A percentile compares a stretch with the other conserved stretches of the same genome.
Evolutionary conservation across 352 stramenopile genomes (phyloP).

Genomic region (Globisporangium paddicum): DNA sequence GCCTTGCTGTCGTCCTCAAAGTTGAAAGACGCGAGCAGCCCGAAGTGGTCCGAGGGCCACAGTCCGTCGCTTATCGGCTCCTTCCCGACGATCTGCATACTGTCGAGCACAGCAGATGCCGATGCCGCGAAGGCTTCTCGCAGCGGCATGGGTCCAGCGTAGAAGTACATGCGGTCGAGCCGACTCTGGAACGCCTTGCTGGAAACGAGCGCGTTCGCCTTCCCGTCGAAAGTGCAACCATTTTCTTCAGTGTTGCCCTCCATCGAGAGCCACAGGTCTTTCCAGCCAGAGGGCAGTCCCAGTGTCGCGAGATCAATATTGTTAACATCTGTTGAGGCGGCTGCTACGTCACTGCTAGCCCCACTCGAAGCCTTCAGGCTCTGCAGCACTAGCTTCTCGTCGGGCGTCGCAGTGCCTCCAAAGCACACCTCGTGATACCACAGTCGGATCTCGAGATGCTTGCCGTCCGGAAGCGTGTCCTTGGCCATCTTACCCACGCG

Average conservation of each 20-base stretch:
- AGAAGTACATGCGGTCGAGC: constrained; percentile 75
- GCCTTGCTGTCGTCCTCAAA: constrained; percentile 18
- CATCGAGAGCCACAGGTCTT: constrained; percentile 64
- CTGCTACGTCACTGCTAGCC: constrained; percentile 4
- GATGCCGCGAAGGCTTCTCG: constrained; percentile 11
- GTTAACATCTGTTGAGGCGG: background rate
- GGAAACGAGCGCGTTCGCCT: constrained; percentile 48
- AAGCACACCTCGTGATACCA: constrained; percentile 68
- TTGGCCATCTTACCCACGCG: constrained; percentile 55
- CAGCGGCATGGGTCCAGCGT: constrained; percentile 11
- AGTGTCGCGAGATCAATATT: constrained; percentile 30
- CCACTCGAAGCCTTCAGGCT: background rate
- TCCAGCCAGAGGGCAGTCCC: constrained; percentile 53
- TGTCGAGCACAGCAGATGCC: constrained; percentile 21
- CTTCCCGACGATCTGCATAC: constrained; percentile 59
- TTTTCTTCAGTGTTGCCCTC: constrained; percentile 70
- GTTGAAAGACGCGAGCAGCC: constrained; percentile 44
- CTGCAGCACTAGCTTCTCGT: constrained; percentile 39
- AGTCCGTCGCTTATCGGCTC: constrained; percentile 59
- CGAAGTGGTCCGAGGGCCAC: constrained; percentile 77
- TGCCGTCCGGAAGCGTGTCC: constrained; percentile 36
- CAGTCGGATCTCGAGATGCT: constrained; percentile 38
- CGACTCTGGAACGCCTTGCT: constrained; percentile 63
- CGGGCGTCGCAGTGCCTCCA: constrained; percentile 20
- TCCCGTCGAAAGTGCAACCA: constrained; percentile 68